Evolutionary conservation across 768 basidiomycete species (phyloP).

Genomic region (Stropharia rugosoannulata): DNA sequence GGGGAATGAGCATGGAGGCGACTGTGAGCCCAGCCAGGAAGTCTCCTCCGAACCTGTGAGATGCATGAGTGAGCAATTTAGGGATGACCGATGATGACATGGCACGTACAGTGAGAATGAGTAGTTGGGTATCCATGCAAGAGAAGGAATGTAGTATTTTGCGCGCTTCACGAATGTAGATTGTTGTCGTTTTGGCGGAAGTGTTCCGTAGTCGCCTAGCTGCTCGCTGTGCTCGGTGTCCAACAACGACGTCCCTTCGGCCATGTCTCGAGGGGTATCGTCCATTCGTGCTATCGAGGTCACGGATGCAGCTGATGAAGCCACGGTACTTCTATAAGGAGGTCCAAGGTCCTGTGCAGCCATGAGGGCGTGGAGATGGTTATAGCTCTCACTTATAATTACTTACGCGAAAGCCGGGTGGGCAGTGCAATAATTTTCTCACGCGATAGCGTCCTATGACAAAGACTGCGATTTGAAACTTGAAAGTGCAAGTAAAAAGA

Average conservation of each 20-base stretch:
- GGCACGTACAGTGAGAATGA: conserved; percentile 58
- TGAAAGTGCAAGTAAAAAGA: too few relatives aligned
- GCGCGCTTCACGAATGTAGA: conserved; percentile 45
- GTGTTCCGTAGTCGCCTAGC: conserved; percentile 23
- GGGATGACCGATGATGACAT: neutral
- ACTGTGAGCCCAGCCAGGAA: conserved; percentile 86
- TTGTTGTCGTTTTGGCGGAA: conserved; percentile 18
- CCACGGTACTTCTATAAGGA: neutral
- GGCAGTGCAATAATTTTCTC: too few relatives aligned
- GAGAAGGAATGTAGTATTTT: conserved; percentile 77
- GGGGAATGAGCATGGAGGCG: conserved; percentile 80
- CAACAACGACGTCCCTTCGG: conserved; percentile 33
- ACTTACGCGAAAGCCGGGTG: too few relatives aligned
- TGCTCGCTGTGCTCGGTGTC: conserved; percentile 23
- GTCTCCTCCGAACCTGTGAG: conserved; percentile 48
- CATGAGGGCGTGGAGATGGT: too few relatives aligned
- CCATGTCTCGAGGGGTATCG: conserved; percentile 20
- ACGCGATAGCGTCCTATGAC: too few relatives aligned
- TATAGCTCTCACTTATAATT: too few relatives aligned
- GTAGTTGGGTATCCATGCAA: conserved; percentile 80
- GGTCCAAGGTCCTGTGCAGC: too few relatives aligned
- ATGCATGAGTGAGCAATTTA: neutral
- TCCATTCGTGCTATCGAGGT: conserved; percentile 38
- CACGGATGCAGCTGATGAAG: conserved; percentile 23
- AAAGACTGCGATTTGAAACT: too few relatives aligned